Evolutionary conservation across 257 asterid species (phyloP), one percentile per base, ranked within the genome.

Genomic region (Voacanga thouarsii): DNA sequence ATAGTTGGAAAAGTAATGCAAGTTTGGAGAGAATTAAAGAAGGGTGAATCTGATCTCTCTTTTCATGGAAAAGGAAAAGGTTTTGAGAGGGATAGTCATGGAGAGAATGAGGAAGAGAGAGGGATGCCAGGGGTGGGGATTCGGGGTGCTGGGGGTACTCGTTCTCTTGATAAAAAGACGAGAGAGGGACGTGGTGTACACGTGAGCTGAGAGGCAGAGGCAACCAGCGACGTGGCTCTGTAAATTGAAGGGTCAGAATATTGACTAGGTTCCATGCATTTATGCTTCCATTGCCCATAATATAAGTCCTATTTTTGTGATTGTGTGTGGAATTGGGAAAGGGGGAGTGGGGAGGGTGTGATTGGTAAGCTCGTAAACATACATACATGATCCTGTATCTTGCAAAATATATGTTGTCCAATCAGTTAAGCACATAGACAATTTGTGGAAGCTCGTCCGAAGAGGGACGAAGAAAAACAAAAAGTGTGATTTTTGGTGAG

Each of bases 11-110:
- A 72, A 63, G 75, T 56, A 63, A 61, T 77, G 77, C 74, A 71
- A 76, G 70, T 43, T 44, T 53, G 76, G 55, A 61, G 74, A 57
- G 76, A 81, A 70, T 66, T 71, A 8, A 45, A 78, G 63, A 49
- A 60, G 59, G 71, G 73, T 77, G 84, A 79, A 71, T 83, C 74
- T 84, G 83, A 82, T 87, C 84, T 84, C 80, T 77, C 79, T 88
- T 87, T 86, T 81, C 90, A 82, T 81, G 85, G 84, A 82, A 92
- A 86, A 84, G 88, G 90, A 84, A 82, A 88, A 82, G 84, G 68
- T 59, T 72, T 71, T 60, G 86, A 14, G 82, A 39, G 86, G 70
- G 82, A 30, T 47, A 28, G 75, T 44, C 44, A 10, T 45, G 10
- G 39, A 9, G 56, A 75, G 74, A 68, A 45, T 49, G 61, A 75